A percentile compares a stretch with the other conserved stretches of the same genome.
These are phyloP conservation scores for Plenodomus tracheiphilus DNA, from an alignment of 2,329 filamentous ascomycete genomes.

Conservation along the genomic window DNA sequence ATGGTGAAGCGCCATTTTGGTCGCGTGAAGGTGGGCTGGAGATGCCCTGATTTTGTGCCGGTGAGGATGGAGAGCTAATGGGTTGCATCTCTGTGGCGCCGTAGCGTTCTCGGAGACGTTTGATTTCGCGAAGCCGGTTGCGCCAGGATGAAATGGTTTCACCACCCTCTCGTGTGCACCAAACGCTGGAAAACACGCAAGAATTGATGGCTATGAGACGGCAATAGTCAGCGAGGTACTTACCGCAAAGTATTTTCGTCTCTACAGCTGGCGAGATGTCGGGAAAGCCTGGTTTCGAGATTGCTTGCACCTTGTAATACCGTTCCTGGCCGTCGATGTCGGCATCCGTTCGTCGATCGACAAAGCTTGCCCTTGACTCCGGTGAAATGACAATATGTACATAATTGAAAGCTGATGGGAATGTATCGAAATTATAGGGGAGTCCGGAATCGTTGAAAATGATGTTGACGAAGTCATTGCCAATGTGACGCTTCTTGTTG, in stretches of 20 bases:
- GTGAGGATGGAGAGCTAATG: slow-evolving; percentile 25
- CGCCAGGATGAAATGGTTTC: slow-evolving; percentile 91
- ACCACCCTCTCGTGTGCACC: slow-evolving; percentile 74
- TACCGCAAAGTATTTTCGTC: slow-evolving; percentile 84
- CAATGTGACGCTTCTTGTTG: slow-evolving; percentile 91
- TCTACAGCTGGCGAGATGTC: slow-evolving; percentile 88
- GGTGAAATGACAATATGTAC: slow-evolving; percentile 96
- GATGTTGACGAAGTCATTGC: slow-evolving; percentile 97
- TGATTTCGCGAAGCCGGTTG: slow-evolving; percentile 81
- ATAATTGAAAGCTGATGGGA: slow-evolving; percentile 93
- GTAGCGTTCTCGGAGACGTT: slow-evolving; percentile 70
- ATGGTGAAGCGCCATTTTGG: slow-evolving; percentile 31
- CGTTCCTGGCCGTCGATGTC: slow-evolving; percentile 47
- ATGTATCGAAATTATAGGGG: slow-evolving; percentile 86
- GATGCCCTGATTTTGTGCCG: slow-evolving; percentile 20
- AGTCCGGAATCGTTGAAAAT: slow-evolving; percentile 96
- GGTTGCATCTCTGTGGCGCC: slow-evolving; percentile 19
- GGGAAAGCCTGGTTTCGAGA: slow-evolving; percentile 86
- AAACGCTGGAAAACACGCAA: slow-evolving; percentile 90
- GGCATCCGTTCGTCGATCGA: slow-evolving; percentile 56
- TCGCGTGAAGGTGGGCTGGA: slow-evolving; percentile 35
- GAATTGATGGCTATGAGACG: slow-evolving; percentile 89
- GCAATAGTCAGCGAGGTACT: slow-evolving; percentile 81
- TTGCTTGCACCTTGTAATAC: slow-evolving; percentile 88
- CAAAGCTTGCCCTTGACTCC: slow-evolving; percentile 75